Conservation (phyloP, 2,329 filamentous ascomycete species). For the Apiospora sp. region DNA sequence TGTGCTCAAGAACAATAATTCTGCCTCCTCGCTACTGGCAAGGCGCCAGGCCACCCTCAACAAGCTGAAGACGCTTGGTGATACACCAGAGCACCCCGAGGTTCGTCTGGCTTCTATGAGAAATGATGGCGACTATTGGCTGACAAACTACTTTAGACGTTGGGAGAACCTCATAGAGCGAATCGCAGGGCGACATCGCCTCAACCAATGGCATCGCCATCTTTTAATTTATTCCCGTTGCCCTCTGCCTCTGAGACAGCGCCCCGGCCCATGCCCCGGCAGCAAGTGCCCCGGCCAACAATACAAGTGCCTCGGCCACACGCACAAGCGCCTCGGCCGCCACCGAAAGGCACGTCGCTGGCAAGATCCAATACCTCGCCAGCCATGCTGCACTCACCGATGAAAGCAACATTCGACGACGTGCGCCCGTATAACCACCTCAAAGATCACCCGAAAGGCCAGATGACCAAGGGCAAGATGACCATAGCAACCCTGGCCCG, state of each 20-base stretch:
- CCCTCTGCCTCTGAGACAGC: constrained; percentile 37
- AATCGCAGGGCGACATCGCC: constrained; percentile 58
- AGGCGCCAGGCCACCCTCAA: constrained; percentile 67
- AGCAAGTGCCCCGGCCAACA: not conserved
- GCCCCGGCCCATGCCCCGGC: constrained; percentile 27
- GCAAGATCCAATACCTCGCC: constrained; percentile 64
- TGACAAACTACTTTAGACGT: not conserved
- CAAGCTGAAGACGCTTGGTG: constrained; percentile 50
- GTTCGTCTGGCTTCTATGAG: not conserved
- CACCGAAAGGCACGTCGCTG: not conserved
- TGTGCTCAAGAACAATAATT: constrained; percentile 62
- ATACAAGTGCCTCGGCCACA: not conserved
- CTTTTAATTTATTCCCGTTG: constrained; percentile 55
- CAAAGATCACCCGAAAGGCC: constrained; percentile 30
- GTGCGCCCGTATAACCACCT: constrained; percentile 32
- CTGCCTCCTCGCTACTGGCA: constrained; percentile 55
- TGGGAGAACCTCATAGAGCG: not conserved
- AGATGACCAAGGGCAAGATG: constrained; percentile 34
- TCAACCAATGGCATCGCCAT: constrained; percentile 52
- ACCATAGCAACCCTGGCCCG: constrained; percentile 36
- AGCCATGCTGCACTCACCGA: constrained; percentile 55
- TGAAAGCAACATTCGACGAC: constrained; percentile 44
- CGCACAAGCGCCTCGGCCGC: not conserved
- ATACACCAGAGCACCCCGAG: constrained; percentile 4
- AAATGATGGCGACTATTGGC: not conserved